Evolutionary conservation across 75 land plant species (phyloP), one percentile per base, ranked within the genome.

Genomic region (Picea glauca): DNA sequence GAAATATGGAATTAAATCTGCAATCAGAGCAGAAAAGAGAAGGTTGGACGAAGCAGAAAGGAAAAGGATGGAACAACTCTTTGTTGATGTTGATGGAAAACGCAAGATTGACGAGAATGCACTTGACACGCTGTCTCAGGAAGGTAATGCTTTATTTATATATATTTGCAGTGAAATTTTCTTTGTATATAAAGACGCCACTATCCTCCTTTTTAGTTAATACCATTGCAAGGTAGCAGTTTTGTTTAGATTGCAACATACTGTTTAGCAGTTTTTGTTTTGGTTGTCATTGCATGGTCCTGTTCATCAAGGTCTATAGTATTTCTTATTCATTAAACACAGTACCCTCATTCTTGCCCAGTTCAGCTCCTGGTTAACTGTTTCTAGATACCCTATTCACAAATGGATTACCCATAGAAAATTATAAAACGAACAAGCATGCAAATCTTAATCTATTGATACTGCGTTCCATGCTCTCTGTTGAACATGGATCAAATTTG

Each of bases 1-100:
- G 84, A 80, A 90, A 76, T 94, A 92, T 78, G 96, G 97, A 8
- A 85, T 96, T 70, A 96, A 94, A 80, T 84, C 99, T 14, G 98
- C 99, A 58, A 80, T 96, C 23, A 77, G 98, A 46, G 95, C 98
- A 20, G 92, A 91, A 82, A 78, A 93, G 43, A 83, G 91, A 58
- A 85, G 90, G 35, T 81, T 90, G 18, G 87, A 90, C 5, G 96
- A 90, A 60, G 93, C 87, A 38, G 85, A 82, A 11, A 70, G 74
- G 54, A 70, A 70, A 21, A 70, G 43, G 54, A 43, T 40, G 20
- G 43, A 40, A 23, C 50, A 70, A 40, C 74, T 70, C 13, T 70
- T 70, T 40, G 74, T 21, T 18, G 54, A 43, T 20, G n/a, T 70
- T 1, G 74, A 70, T 70, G 74, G 74, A 20, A 85, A 84, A 60